phyloP scores from a whole-genome alignment of 1,284 basidiomycete species.

The Grifola frondosa region DNA sequence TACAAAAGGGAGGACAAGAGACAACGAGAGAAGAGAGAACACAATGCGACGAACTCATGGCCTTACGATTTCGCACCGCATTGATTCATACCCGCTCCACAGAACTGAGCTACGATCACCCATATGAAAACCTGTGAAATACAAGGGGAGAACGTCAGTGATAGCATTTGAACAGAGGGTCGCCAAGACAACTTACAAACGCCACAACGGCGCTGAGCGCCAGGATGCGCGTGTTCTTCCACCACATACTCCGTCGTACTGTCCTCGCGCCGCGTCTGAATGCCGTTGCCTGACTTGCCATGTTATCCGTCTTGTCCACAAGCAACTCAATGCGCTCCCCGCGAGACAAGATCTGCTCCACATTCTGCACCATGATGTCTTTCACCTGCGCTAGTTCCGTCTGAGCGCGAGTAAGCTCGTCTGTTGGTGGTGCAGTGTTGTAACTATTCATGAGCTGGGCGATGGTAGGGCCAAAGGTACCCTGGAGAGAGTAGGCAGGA shows the following conservation, averaged over 20 bases:
- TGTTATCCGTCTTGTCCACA: constrained; percentile 96
- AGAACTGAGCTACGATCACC: constrained; percentile 82
- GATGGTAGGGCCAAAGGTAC: constrained; percentile 65
- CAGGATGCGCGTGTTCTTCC: constrained; percentile 84
- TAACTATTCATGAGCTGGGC: constrained; percentile 80
- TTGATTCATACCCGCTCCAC: constrained; percentile 73
- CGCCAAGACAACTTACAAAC: constrained; percentile 56
- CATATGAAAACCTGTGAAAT: constrained; percentile 66
- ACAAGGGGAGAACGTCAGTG: constrained; percentile 7
- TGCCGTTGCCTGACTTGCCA: constrained; percentile 94
- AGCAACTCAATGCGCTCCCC: constrained; percentile 96
- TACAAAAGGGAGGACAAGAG: no score
- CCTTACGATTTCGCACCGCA: constrained; percentile 43
- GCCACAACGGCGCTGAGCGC: constrained; percentile 71
- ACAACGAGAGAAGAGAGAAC: no score
- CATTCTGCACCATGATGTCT: constrained; percentile 97
- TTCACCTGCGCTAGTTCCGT: constrained; percentile 91
- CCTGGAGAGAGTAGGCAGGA: constrained; percentile 68
- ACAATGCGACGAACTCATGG: no score
- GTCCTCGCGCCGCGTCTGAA: constrained; percentile 89
- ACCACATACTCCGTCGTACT: constrained; percentile 94
- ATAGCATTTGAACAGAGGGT: constrained; percentile 5
- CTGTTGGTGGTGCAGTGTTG: constrained; percentile 87
- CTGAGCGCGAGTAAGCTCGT: constrained; percentile 89
- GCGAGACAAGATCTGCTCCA: constrained; percentile 90